Evolutionary conservation across 2,329 filamentous ascomycete species (phyloP).

Genomic region (Fusarium musae): DNA sequence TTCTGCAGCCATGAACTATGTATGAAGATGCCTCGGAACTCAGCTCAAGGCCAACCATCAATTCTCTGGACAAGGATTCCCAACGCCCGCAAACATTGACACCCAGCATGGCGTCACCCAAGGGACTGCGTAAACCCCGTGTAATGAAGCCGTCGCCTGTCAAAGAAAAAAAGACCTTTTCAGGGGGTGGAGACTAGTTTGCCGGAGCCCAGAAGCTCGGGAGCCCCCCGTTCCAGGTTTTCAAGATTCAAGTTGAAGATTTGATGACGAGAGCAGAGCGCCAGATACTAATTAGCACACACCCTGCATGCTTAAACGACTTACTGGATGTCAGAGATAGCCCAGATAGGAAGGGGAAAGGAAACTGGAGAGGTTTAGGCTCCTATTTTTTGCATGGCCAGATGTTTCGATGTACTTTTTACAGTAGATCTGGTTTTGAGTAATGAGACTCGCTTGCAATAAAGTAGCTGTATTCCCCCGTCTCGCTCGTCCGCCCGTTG

Average conservation of each 20-base stretch:
- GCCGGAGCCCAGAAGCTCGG: slow-evolving; percentile 10
- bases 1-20: background rate
- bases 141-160: slow-evolving; percentile 38
- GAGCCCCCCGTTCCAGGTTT: slow-evolving; percentile 35
- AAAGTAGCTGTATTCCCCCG: slow-evolving; percentile 20
- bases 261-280: slow-evolving; percentile 28
- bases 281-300: background rate
- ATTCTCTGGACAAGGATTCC: background rate
- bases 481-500: background rate
- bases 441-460: slow-evolving; percentile 33
- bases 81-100: slow-evolving; percentile 26
- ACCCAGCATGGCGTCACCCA: slow-evolving; percentile 29
- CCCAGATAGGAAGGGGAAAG: slow-evolving; percentile 7
- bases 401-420: slow-evolving; percentile 6
- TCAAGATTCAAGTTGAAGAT: slow-evolving; percentile 36
- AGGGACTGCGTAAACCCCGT: slow-evolving; percentile 30
- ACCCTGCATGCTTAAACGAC: slow-evolving; percentile 10
- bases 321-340: slow-evolving; percentile 11
- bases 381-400: slow-evolving; percentile 25
- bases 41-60: background rate
- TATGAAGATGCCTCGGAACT: background rate
- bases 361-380: slow-evolving; percentile 7
- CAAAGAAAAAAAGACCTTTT: slow-evolving; percentile 18
- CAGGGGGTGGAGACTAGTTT: slow-evolving; percentile 23
- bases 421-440: slow-evolving; percentile 10